Base-by-base conservation (phyloP, 176 grass and related monocot species). In the Tillandsia fasciculata region DNA sequence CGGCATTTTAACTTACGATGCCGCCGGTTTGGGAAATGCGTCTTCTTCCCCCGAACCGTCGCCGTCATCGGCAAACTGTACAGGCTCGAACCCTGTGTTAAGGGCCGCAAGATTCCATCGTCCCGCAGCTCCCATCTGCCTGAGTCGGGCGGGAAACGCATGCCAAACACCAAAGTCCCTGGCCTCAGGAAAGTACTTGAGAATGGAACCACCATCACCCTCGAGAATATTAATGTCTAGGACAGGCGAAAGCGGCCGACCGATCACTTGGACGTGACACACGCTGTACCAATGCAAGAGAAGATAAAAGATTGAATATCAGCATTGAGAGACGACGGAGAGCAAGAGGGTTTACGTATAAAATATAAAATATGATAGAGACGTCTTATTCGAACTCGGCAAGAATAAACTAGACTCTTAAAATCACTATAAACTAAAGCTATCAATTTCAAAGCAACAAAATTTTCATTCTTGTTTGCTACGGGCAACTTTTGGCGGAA, bases 241-340 rank as follows among this genome's bases (percentile, higher is more conserved):
- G 20, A 71, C 67, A 52, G 86, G 86, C 33, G 84, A 90, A 12
- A 93, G 79, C 0, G 81, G 78, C 27, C 77, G 77, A 11, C 94
- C 94, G 8, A 78, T 72, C 69, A 93, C 87, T 84, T 99, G 54
- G 26, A 82, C 87, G 83, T 93, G 89, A 70, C 84, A 79, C 26
- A 93, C 49, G 49, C 94, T 99, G 74, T 27, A 23, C 53, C 76
- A 54, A 75, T 6, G 71, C 14, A 83, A 82, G 70, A 66, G 56
- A 61, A 61, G 14, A 18, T 42, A 22, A 22, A 67, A 24, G 10
- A 51, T 3, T 12, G 28, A 71, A 29, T 51, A 48, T 78, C 49
- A 65, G 26, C 66, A 13, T 67, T 65, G 13, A 2, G 53, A 18
- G 17, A 1, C 9, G 17, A 15, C 15, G 28, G 11, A 65, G 23